These are phyloP conservation scores for Fagus crenata DNA, from an alignment of 306 rosid genomes.

Conservation along the genomic window DNA sequence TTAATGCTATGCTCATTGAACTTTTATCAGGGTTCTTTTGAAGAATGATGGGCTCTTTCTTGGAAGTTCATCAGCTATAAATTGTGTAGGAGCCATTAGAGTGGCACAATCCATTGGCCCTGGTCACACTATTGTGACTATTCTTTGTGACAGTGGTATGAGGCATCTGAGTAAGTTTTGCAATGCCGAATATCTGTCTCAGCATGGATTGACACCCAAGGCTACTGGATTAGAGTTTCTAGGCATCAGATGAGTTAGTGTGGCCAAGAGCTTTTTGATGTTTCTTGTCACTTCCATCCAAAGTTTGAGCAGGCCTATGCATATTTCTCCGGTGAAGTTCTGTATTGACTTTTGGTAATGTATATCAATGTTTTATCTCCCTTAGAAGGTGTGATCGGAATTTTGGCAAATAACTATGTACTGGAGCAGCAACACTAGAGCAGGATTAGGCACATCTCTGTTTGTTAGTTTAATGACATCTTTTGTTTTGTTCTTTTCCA, in stretches of 20 bases:
- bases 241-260: conserved; percentile 41
- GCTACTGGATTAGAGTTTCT: conserved; percentile 71
- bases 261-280: not conserved
- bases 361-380: too few relatives aligned
- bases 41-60: not conserved
- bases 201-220: conserved; percentile 65
- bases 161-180: conserved; percentile 83
- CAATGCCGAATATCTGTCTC: conserved; percentile 57
- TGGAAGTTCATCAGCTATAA: not conserved
- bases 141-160: conserved; percentile 87
- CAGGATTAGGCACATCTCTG: not conserved
- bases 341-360: too few relatives aligned
- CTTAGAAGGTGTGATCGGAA: not conserved
- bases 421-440: not conserved
- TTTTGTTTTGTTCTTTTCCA: not conserved
- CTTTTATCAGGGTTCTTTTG: too few relatives aligned
- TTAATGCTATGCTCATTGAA: too few relatives aligned
- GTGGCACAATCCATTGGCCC: conserved; percentile 3
- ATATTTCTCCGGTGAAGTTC: not conserved
- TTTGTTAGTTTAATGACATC: not conserved
- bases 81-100: conserved; percentile 6
- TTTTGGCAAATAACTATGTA: not conserved
- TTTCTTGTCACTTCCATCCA: conserved; percentile 13
- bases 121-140: conserved; percentile 84
- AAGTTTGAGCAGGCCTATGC: not conserved